phyloP scores from a whole-genome alignment of 345 rosid genomes.

The Linum tenue region DNA sequence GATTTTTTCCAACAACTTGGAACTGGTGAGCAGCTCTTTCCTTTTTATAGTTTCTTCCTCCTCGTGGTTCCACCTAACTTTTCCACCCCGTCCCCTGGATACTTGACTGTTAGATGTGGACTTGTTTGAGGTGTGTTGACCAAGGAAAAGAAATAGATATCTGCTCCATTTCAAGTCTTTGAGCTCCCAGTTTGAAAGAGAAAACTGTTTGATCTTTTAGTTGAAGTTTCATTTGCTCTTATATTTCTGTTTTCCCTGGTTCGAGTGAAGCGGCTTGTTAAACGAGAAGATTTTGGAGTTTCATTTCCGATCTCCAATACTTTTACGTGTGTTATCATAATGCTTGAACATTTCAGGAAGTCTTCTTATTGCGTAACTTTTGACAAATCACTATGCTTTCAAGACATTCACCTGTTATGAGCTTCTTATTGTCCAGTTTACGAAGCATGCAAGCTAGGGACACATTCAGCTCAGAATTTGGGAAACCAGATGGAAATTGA shows the following conservation, averaged over 20 bases:
- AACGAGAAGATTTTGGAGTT: not conserved
- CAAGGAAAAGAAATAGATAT: not conserved
- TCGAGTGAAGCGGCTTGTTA: not conserved
- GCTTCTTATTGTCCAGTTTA: conserved; percentile 42
- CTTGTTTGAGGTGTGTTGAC: not conserved
- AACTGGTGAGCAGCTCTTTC: conserved; percentile 48
- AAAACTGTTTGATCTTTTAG: not conserved
- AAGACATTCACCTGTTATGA: not conserved
- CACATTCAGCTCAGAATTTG: conserved; percentile 71
- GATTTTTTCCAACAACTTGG: conserved; percentile 98
- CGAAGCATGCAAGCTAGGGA: conserved; percentile 88
- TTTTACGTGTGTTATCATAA: not conserved
- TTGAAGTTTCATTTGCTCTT: not conserved
- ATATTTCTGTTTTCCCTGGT: not conserved
- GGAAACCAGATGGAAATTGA: conserved; percentile 85
- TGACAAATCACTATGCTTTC: not conserved
- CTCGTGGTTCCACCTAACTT: not conserved
- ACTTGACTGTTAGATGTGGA: not conserved
- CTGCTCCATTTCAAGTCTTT: not conserved
- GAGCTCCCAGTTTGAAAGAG: not conserved
- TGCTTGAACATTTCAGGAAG: not conserved
- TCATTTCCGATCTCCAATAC: not conserved
- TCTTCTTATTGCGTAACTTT: not conserved
- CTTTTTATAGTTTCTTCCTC: not conserved
- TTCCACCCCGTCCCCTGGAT: not conserved